Base-by-base conservation (phyloP, 2,329 filamentous ascomycete genomes). In the Cercospora brassicicola region DNA sequence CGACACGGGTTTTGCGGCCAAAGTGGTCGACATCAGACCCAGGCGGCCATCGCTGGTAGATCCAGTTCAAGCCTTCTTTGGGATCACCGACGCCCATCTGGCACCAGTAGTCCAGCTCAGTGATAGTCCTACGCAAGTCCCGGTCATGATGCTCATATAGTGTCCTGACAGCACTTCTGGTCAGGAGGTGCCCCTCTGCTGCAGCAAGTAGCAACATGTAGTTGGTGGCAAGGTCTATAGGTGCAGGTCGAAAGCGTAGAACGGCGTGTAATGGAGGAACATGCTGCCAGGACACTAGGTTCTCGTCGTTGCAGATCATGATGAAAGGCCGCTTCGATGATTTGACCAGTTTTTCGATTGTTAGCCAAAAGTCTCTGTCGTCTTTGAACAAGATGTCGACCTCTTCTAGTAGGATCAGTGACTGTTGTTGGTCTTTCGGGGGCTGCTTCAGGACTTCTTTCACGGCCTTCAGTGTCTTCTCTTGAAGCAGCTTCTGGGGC, bases 371-470 rank as follows among this genome's bases (percentile, higher is more conserved):
- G 70, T 94, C 90, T 79, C 93, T 94, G 78, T 99, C 95, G 77
- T 98, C 94, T 64, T 97, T 94, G 77, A 95, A 99, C 0, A 99
- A 84, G 15, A 98, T 82, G 76, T 99, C 96, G 0, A 93, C 93
- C 79, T 99, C 95, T 79, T 99, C 95, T 1, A 99, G 84, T 1
- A 99, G 84, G 69, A 99, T 97, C 20, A 99, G 82, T 0, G 94
- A 98, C 79, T 99, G 95, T 74, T 96, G 96, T 78, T 98, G 94
- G 55, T 78, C 76, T 59, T 76, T 77, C 3, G 71, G 28, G 71
- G 78, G 72, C 62, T 76, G 82, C 71, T 86, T 74, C 15, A 74
- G n/a, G 8, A 69, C 74, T 67, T 72, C 70, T 64, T 71, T 69
- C 39, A 72, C 74, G 23, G 67, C 71, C 56, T 74, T 70, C 1